Conservation (phyloP, 139 green algal genomes). For the Closterium sp. region DNA sequence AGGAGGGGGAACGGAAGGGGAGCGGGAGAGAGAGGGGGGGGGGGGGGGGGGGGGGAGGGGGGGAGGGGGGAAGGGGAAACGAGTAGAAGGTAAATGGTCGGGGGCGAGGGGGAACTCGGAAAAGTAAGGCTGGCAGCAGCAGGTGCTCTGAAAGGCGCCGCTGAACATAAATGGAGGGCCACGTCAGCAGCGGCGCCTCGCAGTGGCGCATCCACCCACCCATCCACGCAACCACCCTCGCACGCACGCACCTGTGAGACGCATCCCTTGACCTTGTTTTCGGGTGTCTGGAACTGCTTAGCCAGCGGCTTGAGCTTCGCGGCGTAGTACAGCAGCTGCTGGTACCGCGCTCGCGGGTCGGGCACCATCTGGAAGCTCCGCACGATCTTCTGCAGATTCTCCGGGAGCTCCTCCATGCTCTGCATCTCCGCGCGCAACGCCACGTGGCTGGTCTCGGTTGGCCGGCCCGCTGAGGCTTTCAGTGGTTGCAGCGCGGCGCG, state of each 20-base stretch:
- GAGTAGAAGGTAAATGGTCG: too few species aligned
- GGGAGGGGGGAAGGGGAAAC: neutral
- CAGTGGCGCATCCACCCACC: too few species aligned
- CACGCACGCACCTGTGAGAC: slow-evolving; percentile 87
- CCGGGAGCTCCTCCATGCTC: slow-evolving; percentile 29
- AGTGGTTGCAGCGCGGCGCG: neutral
- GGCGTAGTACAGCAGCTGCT: slow-evolving; percentile 96
- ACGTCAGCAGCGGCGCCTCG: too few species aligned
- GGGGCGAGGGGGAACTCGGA: too few species aligned
- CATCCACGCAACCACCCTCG: neutral
- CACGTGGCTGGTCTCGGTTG: neutral
- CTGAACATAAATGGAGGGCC: too few species aligned
- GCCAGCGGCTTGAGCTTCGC: slow-evolving; percentile 74
- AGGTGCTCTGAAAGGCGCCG: neutral
- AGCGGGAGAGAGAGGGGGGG: too few species aligned
- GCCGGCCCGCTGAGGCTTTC: neutral
- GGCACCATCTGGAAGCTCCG: slow-evolving; percentile 53
- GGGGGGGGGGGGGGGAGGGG: too few species aligned
- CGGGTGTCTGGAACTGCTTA: slow-evolving; percentile 25
- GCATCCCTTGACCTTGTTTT: slow-evolving; percentile 95
- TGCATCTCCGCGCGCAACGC: neutral
- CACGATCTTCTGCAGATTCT: slow-evolving; percentile 49
- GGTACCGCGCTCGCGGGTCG: slow-evolving; percentile 75
- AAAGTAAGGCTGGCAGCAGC: too few species aligned
- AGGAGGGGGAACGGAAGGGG: neutral